Evolutionary conservation across 257 asterid genomes (phyloP), one percentile per base, ranked within the genome.

Genomic region (Nemophila menziesii): DNA sequence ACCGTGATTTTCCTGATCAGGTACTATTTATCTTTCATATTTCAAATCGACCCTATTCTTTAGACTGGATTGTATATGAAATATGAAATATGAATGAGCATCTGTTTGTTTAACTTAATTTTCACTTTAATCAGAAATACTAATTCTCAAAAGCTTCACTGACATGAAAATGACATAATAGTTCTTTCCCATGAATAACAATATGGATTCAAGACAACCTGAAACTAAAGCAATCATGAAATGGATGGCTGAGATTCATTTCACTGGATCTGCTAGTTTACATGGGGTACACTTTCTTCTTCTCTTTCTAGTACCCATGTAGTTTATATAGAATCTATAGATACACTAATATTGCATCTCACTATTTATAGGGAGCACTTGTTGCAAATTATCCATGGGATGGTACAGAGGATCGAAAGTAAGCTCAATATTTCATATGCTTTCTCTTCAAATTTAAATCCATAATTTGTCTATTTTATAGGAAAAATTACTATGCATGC

Each of bases 321-420:
- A 26, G 33, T 26, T 26, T 26, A 26, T 26, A 4, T 10, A 26
- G 33, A 4, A n/a, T n/a, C n/a, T n/a, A n/a, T n/a, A n/a, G n/a
- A n/a, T 18, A 16, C 14, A 18, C n/a, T 45, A 14, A 46, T 39
- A 11, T 13, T 51, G n/a, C 37, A 33, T 51, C 36, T 42, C 51
- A 46, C 53, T 49, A 24, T 45, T 42, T 16, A 44, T 54, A 89
- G 95, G 95, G 97, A 60, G 97, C 95, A 29, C 81, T 89, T 56
- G 95, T 89, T 54, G 97, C 97, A 60, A 84, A 89, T 54, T 89
- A 78, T 63, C 97, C 97, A 55, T 89, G 97, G 97, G 97, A 89
- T 63, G 97, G 97, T 58, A 84, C 94, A 39, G 62, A 56, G 46
- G 75, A 84, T 67, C 71, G 64, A 76, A 57, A 33, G 97, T 80